Base-by-base conservation (phyloP, 2,329 filamentous ascomycete species). In the Colletotrichum echinochloae region DNA sequence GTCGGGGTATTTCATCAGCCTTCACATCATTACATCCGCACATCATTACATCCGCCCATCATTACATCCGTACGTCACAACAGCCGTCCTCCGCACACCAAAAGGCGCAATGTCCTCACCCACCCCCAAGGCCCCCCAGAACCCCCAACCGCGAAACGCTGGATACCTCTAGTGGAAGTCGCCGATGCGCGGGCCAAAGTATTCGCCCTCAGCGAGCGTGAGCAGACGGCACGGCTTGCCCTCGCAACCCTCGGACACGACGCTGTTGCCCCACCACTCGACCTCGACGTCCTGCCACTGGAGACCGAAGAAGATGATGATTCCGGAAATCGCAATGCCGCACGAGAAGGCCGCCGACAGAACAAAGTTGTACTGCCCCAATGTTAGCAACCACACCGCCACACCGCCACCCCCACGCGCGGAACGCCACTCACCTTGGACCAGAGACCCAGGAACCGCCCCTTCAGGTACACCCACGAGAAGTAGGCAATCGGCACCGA, bases 261-360 rank as follows among this genome's bases (percentile, higher is more conserved):
- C 73, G 20, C 23, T 76, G 73, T 84, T 85, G 2, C 84, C 84
- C 84, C 84, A 86, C 84, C 84, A 86, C 7, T 79, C 73, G 35
- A 86, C 52, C 28, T 78, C 74, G 1, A 80, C 73, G 4, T 77
- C 75, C 1, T 75, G 76, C 72, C 80, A 84, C 72, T 84, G 79
- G 4, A 87, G 75, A 11, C 81, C 79, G 72, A 87, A 87, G 77
- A 87, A 84, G 55, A 85, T 83, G 61, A 87, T 67, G 28, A 87
- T 79, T 16, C 78, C 84, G 0, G 84, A 78, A 51, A 87, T 77
- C 23, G 85, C 84, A 26, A 87, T 80, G 2, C 80, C 84, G 0
- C 79, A 78, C 1, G 80, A 83, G 64, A 85, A 82, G 1, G 83
- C 79, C 0, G 84, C 83, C 1, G 85, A 84, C 3, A 86, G 77